These are phyloP conservation scores for Beauveria australis DNA, from an alignment of 2,329 filamentous ascomycete species.

Conservation along the genomic window DNA sequence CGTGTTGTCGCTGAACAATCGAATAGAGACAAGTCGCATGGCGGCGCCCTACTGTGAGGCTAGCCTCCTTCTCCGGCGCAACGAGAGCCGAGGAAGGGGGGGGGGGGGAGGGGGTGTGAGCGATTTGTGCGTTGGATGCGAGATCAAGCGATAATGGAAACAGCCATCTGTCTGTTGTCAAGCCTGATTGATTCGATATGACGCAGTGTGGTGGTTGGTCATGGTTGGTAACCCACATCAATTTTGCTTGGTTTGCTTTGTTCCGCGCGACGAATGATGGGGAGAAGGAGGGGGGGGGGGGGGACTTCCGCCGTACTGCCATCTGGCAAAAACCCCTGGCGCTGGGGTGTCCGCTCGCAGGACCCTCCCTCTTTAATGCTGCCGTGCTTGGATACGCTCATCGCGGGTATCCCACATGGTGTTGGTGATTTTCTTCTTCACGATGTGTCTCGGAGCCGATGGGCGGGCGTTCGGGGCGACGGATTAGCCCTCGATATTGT, in stretches of 20 bases:
- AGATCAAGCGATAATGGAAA: neutral
- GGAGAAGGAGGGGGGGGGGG: neutral
- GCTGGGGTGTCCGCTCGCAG: neutral
- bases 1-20: neutral
- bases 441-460: neutral
- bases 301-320: neutral
- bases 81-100: constrained; percentile 3
- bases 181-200: neutral
- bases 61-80: neutral
- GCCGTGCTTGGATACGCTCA: neutral
- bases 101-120: neutral
- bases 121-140: neutral
- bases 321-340: neutral
- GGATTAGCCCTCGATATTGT: neutral
- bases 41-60: neutral
- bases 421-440: neutral
- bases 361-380: neutral
- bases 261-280: too few species aligned
- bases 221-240: too few species aligned
- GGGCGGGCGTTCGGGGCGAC: neutral
- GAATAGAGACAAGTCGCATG: neutral
- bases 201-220: neutral
- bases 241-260: neutral
- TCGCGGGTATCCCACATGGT: neutral
- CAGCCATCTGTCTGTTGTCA: neutral